A percentile compares a stretch with the other conserved stretches of the same genome.
Evolutionary conservation across 2,329 filamentous ascomycete species (phyloP).

Genomic region (Exophiala mesophila): DNA sequence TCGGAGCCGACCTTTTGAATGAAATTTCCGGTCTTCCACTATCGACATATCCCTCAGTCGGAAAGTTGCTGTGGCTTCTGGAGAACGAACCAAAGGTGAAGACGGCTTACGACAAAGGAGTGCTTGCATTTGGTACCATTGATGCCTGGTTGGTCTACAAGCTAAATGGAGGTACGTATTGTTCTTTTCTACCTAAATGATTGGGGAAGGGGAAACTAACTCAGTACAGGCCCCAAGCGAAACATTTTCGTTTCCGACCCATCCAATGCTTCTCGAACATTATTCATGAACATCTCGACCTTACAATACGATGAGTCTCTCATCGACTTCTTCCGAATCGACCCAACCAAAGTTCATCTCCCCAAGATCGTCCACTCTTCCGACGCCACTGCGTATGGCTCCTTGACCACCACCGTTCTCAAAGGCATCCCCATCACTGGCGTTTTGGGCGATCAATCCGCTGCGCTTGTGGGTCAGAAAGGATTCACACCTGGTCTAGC

Average conservation of each 20-base stretch:
- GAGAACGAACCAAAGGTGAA: constrained; percentile 65
- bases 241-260: constrained; percentile 76
- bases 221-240: constrained; percentile 41
- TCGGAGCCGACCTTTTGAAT: constrained; percentile 64
- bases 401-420: constrained; percentile 59
- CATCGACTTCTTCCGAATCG: constrained; percentile 73
- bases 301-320: constrained; percentile 74
- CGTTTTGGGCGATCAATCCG: constrained; percentile 81
- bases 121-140: constrained; percentile 78
- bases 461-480: constrained; percentile 78
- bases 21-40: constrained; percentile 74
- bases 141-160: constrained; percentile 85
- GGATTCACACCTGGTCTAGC: constrained; percentile 76
- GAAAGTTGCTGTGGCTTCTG: constrained; percentile 79
- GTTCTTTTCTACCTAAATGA: too few relatives aligned
- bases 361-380: constrained; percentile 83
- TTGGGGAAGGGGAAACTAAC: too few relatives aligned
- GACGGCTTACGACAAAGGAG: constrained; percentile 69
- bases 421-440: constrained; percentile 71
- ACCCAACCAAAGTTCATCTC: constrained; percentile 64
- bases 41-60: constrained; percentile 81
- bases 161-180: constrained; percentile 59
- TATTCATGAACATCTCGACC: constrained; percentile 87
- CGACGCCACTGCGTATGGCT: constrained; percentile 66
- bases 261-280: constrained; percentile 83